Percentiles rank a stretch among this genome's conserved stretches.
Conservation (phyloP, 2,329 filamentous ascomycete species). For the Penicillium sp. region DNA sequence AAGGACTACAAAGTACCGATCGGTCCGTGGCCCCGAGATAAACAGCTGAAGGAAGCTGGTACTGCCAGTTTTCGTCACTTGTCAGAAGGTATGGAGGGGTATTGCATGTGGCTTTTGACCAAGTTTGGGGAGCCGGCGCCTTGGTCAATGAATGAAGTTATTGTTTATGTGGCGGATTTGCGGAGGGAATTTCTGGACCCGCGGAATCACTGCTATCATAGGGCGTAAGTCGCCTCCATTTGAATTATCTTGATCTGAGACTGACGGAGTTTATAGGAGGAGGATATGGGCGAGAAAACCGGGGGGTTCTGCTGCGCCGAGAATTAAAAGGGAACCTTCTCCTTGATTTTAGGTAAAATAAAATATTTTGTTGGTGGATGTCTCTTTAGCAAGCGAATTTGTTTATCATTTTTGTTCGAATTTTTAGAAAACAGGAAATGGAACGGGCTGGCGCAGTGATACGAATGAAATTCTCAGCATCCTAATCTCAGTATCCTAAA, state of each 20-base stretch:
- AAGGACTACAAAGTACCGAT: conserved; percentile 26
- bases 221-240: neutral
- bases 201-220: neutral
- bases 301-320: neutral
- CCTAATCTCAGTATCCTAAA: too few species aligned
- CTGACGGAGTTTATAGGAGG: neutral
- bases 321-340: neutral
- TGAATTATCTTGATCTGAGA: neutral
- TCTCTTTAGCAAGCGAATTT: neutral
- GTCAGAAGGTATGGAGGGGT: conserved; percentile 22
- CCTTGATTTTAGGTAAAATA: neutral
- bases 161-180: conserved; percentile 6
- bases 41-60: conserved; percentile 40
- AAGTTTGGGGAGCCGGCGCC: conserved; percentile 15
- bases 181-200: conserved; percentile 2
- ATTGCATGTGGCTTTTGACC: conserved; percentile 22
- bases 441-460: neutral
- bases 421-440: neutral
- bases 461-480: neutral
- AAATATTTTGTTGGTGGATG: neutral
- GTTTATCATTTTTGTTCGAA: neutral
- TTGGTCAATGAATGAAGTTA: conserved; percentile 6
- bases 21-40: conserved; percentile 29
- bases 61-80: conserved; percentile 21
- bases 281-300: conserved; percentile 3